Percentiles rank a stretch among this genome's conserved stretches.
phyloP scores from a whole-genome alignment of 2,329 filamentous ascomycete genomes.

The Capronia americana region DNA sequence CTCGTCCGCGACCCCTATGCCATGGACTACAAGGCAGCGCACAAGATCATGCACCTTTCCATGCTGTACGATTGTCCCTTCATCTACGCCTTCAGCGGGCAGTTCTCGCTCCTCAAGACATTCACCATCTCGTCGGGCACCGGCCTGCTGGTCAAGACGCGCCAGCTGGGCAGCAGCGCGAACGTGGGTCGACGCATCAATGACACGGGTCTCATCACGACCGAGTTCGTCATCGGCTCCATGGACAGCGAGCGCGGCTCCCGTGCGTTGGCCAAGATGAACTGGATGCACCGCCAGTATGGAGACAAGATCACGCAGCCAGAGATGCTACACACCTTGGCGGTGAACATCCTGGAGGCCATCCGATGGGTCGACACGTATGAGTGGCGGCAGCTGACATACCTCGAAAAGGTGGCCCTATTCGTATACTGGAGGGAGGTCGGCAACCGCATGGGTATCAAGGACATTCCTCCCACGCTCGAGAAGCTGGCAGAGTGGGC shows the following conservation, averaged over 20 bases:
- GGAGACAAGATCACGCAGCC: constrained; percentile 64
- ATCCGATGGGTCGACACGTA: constrained; percentile 66
- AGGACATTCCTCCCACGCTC: constrained; percentile 49
- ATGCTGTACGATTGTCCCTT: constrained; percentile 63
- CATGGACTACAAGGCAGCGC: constrained; percentile 56
- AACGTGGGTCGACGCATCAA: constrained; percentile 59
- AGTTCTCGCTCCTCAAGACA: constrained; percentile 67
- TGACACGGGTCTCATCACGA: constrained; percentile 58
- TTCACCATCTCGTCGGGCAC: constrained; percentile 64
- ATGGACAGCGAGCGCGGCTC: constrained; percentile 53
- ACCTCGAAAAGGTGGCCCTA: constrained; percentile 72
- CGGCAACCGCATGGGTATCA: constrained; percentile 73
- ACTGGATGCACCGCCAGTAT: constrained; percentile 66
- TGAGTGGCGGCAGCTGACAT: constrained; percentile 73
- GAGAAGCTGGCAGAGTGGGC: neutral
- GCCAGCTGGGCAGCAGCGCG: constrained; percentile 52
- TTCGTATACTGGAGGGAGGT: constrained; percentile 72
- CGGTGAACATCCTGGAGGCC: constrained; percentile 71
- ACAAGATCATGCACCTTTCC: constrained; percentile 54
- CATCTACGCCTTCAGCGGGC: constrained; percentile 57
- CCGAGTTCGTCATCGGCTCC: constrained; percentile 54
- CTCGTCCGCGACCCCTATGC: constrained; percentile 59
- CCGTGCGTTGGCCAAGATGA: constrained; percentile 66
- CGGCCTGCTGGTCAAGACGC: constrained; percentile 54
- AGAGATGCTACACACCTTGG: constrained; percentile 69